A percentile compares a stretch with the other conserved stretches of the same genome.
Evolutionary conservation across 1,284 basidiomycete genomes (phyloP).

Genomic region (Agroathelia rolfsii): DNA sequence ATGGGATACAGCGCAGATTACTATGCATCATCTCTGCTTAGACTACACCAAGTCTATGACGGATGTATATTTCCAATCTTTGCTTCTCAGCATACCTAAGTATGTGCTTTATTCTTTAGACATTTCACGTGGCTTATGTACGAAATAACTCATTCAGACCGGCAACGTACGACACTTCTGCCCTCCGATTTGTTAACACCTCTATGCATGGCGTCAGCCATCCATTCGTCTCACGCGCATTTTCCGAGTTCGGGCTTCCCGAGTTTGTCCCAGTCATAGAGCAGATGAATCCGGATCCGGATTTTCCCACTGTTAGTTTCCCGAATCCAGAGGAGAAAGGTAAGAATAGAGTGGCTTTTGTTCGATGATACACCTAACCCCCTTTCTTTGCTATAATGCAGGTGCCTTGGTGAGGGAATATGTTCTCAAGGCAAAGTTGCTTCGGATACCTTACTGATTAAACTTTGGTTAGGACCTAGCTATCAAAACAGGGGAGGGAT

Average conservation of each 20-base stretch:
- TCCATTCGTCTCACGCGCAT: slow-evolving; percentile 45
- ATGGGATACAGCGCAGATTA: slow-evolving; percentile 29
- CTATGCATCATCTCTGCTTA: slow-evolving; percentile 33
- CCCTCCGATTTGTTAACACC: slow-evolving; percentile 64
- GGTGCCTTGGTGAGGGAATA: slow-evolving; percentile 57
- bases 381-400: slow-evolving; percentile 15
- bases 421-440: slow-evolving; percentile 9
- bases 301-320: slow-evolving; percentile 75
- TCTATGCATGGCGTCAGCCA: slow-evolving; percentile 84
- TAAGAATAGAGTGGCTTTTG: slow-evolving; percentile 14
- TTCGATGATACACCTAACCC: slow-evolving; percentile 8
- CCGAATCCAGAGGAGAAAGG: slow-evolving; percentile 87
- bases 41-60: slow-evolving; percentile 53
- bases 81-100: slow-evolving; percentile 31
- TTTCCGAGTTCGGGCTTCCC: slow-evolving; percentile 47
- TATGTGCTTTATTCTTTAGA: slow-evolving; percentile 17
- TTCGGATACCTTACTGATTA: slow-evolving; percentile 3
- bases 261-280: slow-evolving; percentile 50
- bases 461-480: slow-evolving; percentile 51
- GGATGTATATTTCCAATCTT: slow-evolving; percentile 48
- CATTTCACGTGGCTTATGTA: not conserved
- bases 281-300: slow-evolving; percentile 66
- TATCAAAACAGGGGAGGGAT: slow-evolving; percentile 43
- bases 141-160: slow-evolving; percentile 17
- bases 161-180: slow-evolving; percentile 18